Percentiles rank a stretch among this genome's conserved stretches.
Conservation (phyloP, 768 basidiomycete genomes). For the Kwoniella europaea region DNA sequence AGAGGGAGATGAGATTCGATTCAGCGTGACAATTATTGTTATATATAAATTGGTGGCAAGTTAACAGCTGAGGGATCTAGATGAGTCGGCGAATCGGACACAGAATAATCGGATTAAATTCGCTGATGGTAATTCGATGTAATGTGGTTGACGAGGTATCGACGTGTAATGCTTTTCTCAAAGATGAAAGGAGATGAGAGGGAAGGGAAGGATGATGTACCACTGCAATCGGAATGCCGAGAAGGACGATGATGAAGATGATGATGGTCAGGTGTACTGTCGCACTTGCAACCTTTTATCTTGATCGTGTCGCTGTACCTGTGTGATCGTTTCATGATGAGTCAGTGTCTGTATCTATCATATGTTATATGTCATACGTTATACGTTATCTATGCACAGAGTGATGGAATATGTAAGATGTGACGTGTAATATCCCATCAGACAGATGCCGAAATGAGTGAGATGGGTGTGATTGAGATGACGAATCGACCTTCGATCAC, state of each 20-base stretch:
- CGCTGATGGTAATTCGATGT: background rate
- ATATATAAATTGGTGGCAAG: background rate
- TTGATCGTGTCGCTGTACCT: background rate
- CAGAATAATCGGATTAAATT: background rate
- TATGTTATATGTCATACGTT: background rate
- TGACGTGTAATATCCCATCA: background rate
- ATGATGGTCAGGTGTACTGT: no score
- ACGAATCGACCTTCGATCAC: background rate
- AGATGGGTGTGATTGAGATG: background rate
- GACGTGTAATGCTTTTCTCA: background rate
- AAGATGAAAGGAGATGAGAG: background rate
- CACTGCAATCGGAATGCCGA: no score
- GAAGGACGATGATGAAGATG: no score
- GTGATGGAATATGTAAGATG: background rate
- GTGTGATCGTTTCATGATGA: slow-evolving; percentile 1
- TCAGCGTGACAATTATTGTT: background rate
- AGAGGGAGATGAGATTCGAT: background rate
- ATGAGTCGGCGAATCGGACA: background rate
- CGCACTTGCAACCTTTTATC: background rate
- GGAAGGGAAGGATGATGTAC: no score
- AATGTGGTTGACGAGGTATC: background rate
- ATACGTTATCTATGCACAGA: background rate
- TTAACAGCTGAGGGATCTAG: background rate
- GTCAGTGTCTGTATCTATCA: slow-evolving; percentile 1
- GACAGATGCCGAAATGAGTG: background rate